phyloP scores from a whole-genome alignment of 1,284 basidiomycete genomes.

The Wallemia mellicola region DNA sequence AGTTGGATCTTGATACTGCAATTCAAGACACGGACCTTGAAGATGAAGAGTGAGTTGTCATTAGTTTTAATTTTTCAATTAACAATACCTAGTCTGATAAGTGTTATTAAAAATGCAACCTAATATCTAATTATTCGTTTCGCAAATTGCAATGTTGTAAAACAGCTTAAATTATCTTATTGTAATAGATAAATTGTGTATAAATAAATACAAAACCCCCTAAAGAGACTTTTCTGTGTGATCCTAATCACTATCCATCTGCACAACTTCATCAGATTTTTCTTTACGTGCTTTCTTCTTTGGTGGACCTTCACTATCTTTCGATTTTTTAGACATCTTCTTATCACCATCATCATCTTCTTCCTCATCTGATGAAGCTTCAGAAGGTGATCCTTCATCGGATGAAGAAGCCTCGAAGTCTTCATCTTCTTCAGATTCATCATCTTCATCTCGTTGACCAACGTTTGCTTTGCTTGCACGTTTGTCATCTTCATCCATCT shows the following conservation, averaged over 20 bases:
- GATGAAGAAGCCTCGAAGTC: conserved; percentile 65
- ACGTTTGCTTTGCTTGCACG: conserved; percentile 6
- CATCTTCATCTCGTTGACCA: conserved; percentile 5
- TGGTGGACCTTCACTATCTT: conserved; percentile 22
- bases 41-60: not conserved
- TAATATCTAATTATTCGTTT: too few relatives aligned
- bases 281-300: conserved; percentile 14
- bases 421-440: conserved; percentile 27
- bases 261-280: not conserved
- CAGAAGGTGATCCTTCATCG: conserved; percentile 53
- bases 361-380: conserved; percentile 34
- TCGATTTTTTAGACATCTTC: conserved; percentile 16
- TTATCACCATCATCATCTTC: conserved; percentile 35
- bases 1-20: not conserved
- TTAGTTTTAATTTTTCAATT: not conserved
- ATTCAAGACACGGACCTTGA: not conserved
- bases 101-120: not conserved
- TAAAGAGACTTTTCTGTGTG: too few relatives aligned
- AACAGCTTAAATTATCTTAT: too few relatives aligned
- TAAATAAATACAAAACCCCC: not conserved
- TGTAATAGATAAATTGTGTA: not conserved
- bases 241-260: not conserved
- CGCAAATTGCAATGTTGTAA: too few relatives aligned
- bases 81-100: not conserved
- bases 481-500: conserved; percentile 31